These are phyloP conservation scores for Pterula multifida DNA, from an alignment of 1,284 basidiomycete species.

Conservation along the genomic window DNA sequence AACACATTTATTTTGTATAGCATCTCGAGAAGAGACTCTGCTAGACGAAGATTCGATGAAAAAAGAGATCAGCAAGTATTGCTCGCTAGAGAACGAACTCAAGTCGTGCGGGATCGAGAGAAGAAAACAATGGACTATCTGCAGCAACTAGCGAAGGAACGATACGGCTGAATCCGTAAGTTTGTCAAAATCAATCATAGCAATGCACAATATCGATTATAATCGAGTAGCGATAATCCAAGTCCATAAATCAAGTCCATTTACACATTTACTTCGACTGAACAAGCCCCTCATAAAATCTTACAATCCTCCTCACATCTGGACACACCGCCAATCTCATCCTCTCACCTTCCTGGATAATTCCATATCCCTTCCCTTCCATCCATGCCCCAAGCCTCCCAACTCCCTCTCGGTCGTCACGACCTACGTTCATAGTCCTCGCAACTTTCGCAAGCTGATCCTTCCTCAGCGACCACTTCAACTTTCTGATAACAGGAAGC, in stretches of 20 bases:
- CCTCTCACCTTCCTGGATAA: conserved; percentile 21
- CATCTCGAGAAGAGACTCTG: conserved; percentile 56
- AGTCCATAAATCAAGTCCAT: too few species aligned
- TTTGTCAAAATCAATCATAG: neutral
- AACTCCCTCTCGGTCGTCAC: neutral
- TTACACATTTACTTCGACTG: too few species aligned
- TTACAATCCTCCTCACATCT: conserved; percentile 19
- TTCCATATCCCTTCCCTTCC: conserved; percentile 8
- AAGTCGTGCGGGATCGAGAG: conserved; percentile 55
- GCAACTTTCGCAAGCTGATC: conserved; percentile 13
- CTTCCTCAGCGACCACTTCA: conserved; percentile 24
- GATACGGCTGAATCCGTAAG: conserved; percentile 40
- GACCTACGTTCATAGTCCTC: conserved; percentile 3
- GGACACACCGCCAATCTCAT: conserved; percentile 25
- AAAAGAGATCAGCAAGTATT: conserved; percentile 34
- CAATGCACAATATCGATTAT: too few species aligned
- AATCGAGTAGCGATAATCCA: too few species aligned
- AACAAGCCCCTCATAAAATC: conserved; percentile 18
- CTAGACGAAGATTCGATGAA: conserved; percentile 38
- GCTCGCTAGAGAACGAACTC: conserved; percentile 38
- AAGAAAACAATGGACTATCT: conserved; percentile 80
- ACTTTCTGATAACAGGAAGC: conserved; percentile 27
- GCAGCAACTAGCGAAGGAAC: conserved; percentile 62
- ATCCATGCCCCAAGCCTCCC: conserved; percentile 20
- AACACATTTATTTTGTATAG: conserved; percentile 23